These are phyloP conservation scores for Fusarium lyarnte DNA, from an alignment of 2,329 filamentous ascomycete genomes.

Conservation along the genomic window DNA sequence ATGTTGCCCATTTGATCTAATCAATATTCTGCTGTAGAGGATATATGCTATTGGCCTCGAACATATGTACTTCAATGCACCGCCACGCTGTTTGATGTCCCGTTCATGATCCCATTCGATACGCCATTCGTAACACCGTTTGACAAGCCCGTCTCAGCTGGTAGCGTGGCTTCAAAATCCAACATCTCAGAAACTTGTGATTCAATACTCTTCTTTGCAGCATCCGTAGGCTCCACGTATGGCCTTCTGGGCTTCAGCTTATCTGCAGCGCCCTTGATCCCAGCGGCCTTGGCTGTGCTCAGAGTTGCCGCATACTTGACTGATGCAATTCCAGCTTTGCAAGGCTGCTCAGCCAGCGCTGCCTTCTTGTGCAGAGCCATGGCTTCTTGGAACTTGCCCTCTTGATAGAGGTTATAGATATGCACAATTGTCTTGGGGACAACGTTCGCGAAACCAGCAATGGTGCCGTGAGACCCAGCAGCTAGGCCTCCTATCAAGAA, in stretches of 20 bases:
- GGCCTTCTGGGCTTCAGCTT: slow-evolving; percentile 68
- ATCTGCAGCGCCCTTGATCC: slow-evolving; percentile 66
- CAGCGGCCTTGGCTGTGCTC: slow-evolving; percentile 67
- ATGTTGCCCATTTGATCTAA: not conserved
- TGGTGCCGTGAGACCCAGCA: slow-evolving; percentile 67
- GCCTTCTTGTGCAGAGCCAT: slow-evolving; percentile 69
- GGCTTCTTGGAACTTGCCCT: slow-evolving; percentile 67
- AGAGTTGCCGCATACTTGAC: slow-evolving; percentile 74
- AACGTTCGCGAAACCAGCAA: slow-evolving; percentile 71
- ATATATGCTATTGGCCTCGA: accelerated
- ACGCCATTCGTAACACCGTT: not conserved
- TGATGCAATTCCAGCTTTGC: slow-evolving; percentile 72
- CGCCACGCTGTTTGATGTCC: not conserved
- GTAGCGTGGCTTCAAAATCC: slow-evolving; percentile 49
- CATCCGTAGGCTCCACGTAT: slow-evolving; percentile 60
- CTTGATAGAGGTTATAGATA: slow-evolving; percentile 69
- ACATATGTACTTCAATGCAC: not conserved
- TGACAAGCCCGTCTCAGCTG: not conserved
- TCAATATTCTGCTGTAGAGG: accelerated
- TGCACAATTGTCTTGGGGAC: slow-evolving; percentile 66
- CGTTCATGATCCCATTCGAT: not conserved
- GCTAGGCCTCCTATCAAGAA: slow-evolving; percentile 71
- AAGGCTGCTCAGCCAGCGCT: slow-evolving; percentile 71
- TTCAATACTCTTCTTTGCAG: slow-evolving; percentile 54
- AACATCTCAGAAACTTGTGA: slow-evolving; percentile 53